These are phyloP conservation scores for Naematelia encephala DNA, from an alignment of 768 basidiomycete species.

Conservation along the genomic window DNA sequence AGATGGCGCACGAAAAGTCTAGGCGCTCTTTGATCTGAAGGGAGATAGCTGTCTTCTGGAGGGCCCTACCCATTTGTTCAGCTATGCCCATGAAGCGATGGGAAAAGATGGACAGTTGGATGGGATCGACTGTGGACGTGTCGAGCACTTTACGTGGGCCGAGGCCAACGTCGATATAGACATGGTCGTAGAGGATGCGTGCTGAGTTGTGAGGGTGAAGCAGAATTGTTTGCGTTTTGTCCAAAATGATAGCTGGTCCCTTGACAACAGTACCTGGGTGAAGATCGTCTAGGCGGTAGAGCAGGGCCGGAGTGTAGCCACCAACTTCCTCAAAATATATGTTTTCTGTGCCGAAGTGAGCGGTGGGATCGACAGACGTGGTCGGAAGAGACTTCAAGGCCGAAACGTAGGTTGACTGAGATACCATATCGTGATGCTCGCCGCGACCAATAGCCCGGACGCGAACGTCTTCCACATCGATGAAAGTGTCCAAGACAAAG, in stretches of 20 bases:
- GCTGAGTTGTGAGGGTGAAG: no score
- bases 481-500: conserved; percentile 79
- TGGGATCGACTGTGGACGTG: background rate
- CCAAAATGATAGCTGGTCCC: no score
- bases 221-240: no score
- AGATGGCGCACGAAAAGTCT: conserved; percentile 19
- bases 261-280: background rate
- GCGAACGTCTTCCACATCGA: conserved; percentile 92
- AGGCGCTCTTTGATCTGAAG: conserved; percentile 18
- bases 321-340: conserved; percentile 20
- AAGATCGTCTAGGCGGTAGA: conserved; percentile 13
- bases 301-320: conserved; percentile 1
- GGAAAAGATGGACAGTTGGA: background rate
- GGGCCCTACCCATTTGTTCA: conserved; percentile 37
- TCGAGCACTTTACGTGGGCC: conserved; percentile 7
- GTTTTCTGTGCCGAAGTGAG: conserved; percentile 61
- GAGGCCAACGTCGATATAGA: conserved; percentile 10
- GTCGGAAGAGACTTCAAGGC: background rate
- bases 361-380: background rate
- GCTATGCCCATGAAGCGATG: conserved; percentile 32
- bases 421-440: no score
- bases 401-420: background rate
- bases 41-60: conserved; percentile 27
- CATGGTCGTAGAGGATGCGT: no score
- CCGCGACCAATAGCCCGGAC: conserved; percentile 89